These are phyloP conservation scores for Brassica nigra DNA, from an alignment of 345 rosid genomes.

Conservation along the genomic window DNA sequence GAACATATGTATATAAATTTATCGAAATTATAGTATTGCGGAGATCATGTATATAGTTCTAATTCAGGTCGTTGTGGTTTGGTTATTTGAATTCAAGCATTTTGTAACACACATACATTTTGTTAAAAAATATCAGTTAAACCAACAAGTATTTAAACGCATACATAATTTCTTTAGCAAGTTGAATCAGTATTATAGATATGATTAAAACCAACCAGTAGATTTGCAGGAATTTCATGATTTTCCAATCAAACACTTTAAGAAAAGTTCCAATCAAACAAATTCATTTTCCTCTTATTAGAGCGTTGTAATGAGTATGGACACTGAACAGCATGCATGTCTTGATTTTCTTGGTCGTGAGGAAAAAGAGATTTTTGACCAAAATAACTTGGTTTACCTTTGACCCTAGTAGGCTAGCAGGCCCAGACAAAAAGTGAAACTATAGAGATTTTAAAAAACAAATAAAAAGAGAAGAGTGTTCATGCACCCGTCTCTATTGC, in stretches of 20 bases:
- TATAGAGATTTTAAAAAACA: constrained; percentile 17
- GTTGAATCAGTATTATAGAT: constrained; percentile 20
- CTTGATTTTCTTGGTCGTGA: constrained; percentile 22
- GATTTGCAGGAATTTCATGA: constrained; percentile 12
- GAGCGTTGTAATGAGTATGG: constrained; percentile 8
- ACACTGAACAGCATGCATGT: constrained; percentile 24
- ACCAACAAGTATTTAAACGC: neutral
- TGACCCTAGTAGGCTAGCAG: constrained; percentile 33
- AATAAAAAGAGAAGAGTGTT: constrained; percentile 19
- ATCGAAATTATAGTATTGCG: neutral
- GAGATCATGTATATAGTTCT: neutral
- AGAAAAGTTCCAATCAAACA: constrained; percentile 1
- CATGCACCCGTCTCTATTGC: constrained; percentile 38
- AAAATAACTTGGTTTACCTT: constrained; percentile 2
- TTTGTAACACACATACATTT: neutral
- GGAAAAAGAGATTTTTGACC: neutral
- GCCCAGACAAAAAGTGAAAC: constrained; percentile 18
- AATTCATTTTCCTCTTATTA: neutral
- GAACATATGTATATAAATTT: neutral
- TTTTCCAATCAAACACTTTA: constrained; percentile 7
- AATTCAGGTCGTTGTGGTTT: neutral
- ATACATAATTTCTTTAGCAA: constrained; percentile 3
- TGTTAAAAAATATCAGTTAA: neutral
- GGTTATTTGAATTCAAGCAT: neutral
- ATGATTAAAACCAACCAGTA: constrained; percentile 22